Percentiles rank a stretch among this genome's conserved stretches.
Conservation (phyloP, 1,284 basidiomycete species). For the Cerrena zonata region DNA sequence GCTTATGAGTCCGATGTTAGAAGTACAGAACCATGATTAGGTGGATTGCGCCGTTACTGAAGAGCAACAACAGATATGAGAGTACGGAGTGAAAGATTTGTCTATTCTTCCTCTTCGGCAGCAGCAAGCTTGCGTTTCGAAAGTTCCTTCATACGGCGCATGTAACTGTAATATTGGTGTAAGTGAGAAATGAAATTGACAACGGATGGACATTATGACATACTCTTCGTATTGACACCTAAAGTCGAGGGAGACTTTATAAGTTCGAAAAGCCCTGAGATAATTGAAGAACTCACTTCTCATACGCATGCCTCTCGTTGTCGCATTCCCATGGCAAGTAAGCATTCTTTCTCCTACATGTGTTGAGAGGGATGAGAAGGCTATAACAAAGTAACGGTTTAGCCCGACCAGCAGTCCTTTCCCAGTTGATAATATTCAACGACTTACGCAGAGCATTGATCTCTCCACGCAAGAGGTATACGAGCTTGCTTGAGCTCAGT, state of each 20-base stretch:
- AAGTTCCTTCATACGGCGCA: conserved; percentile 79
- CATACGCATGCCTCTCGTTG: conserved; percentile 70
- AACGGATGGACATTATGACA: conserved; percentile 30
- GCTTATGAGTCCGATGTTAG: too few species aligned
- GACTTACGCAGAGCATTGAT: conserved; percentile 86
- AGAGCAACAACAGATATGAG: not conserved
- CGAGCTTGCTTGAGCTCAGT: conserved; percentile 72
- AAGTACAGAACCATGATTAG: too few species aligned
- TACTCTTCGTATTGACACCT: conserved; percentile 91
- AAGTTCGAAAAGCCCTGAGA: conserved; percentile 3
- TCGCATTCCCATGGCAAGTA: conserved; percentile 83
- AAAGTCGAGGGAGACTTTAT: conserved; percentile 7
- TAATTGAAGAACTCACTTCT: conserved; percentile 51
- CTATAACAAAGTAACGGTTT: conserved; percentile 37
- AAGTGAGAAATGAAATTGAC: not conserved
- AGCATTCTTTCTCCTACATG: conserved; percentile 66
- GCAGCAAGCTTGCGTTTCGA: conserved; percentile 65
- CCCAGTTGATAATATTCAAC: not conserved
- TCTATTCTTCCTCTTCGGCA: conserved; percentile 49
- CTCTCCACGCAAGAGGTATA: conserved; percentile 81
- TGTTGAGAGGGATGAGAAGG: conserved; percentile 79
- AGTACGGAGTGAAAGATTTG: conserved; percentile 15
- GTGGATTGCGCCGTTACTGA: not conserved
- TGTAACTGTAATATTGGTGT: conserved; percentile 48
- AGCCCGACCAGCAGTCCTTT: conserved; percentile 2